A percentile compares a stretch with the other conserved stretches of the same genome.
Evolutionary conservation across 2,329 filamentous ascomycete species (phyloP).

Genomic region (Colletotrichum aenigma): DNA sequence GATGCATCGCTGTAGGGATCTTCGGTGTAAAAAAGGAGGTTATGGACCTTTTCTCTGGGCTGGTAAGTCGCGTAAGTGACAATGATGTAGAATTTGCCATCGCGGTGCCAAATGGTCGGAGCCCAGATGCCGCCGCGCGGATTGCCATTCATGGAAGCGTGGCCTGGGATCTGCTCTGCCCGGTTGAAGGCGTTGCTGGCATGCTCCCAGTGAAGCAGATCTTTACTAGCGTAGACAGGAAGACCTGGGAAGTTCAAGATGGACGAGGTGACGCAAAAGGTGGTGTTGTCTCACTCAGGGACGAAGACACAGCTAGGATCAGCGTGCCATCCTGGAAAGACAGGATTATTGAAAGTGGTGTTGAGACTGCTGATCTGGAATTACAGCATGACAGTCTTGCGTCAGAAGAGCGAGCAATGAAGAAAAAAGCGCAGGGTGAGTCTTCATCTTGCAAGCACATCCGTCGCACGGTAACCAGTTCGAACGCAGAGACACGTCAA

Average conservation of each 20-base stretch:
- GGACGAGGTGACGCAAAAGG: slow-evolving; percentile 55
- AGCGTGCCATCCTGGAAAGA: slow-evolving; percentile 53
- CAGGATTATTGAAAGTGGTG: slow-evolving; percentile 40
- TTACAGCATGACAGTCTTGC: background rate
- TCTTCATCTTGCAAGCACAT: background rate
- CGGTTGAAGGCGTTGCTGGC: slow-evolving; percentile 39
- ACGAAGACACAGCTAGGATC: slow-evolving; percentile 50
- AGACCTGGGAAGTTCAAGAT: slow-evolving; percentile 57
- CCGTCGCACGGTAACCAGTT: background rate
- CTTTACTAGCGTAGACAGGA: slow-evolving; percentile 47
- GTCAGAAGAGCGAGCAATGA: rapidly evolving
- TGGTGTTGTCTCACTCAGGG: slow-evolving; percentile 41
- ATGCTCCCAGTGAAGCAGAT: background rate
- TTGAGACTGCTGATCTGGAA: background rate
- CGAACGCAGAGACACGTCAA: too few relatives aligned
- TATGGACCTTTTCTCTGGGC: background rate
- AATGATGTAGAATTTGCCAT: background rate
- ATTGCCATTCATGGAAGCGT: slow-evolving; percentile 27
- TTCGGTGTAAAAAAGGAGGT: background rate
- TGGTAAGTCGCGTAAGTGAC: background rate
- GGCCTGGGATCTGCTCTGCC: slow-evolving; percentile 42
- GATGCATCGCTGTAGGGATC: background rate
- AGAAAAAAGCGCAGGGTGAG: background rate
- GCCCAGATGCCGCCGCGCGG: slow-evolving; percentile 49
- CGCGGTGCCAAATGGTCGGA: slow-evolving; percentile 30